A percentile compares a stretch with the other conserved stretches of the same genome.
phyloP scores from a whole-genome alignment of 1,284 basidiomycete species.

The Thelephora terrestris region DNA sequence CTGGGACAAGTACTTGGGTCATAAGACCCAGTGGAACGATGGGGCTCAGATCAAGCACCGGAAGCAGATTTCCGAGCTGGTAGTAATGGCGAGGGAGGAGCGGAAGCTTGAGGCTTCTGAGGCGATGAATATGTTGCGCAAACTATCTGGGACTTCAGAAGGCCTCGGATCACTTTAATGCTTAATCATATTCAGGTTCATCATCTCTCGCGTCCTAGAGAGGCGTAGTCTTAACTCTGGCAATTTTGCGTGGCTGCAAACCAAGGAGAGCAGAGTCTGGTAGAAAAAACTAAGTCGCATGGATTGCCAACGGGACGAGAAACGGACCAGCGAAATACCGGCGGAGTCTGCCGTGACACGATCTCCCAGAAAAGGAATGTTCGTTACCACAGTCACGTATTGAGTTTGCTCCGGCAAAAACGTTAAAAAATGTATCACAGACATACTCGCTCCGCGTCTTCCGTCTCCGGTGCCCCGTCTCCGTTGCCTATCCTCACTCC shows the following conservation, averaged over 20 bases:
- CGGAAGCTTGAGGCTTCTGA: constrained; percentile 21
- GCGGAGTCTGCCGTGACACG: too few relatives aligned
- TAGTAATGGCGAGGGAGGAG: constrained; percentile 22
- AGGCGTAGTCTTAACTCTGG: not conserved
- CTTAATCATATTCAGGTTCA: not conserved
- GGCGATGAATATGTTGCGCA: constrained; percentile 27
- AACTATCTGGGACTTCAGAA: constrained; percentile 14
- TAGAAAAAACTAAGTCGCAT: too few relatives aligned
- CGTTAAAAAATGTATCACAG: too few relatives aligned
- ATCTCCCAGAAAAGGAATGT: not conserved
- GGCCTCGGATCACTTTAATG: not conserved
- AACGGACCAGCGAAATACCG: too few relatives aligned
- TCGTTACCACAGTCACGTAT: not conserved
- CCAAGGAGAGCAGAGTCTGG: too few relatives aligned
- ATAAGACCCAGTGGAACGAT: constrained; percentile 41
- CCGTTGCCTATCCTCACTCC: constrained; percentile 16
- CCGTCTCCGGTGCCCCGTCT: too few relatives aligned
- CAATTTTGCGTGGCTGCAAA: not conserved
- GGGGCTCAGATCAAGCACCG: constrained; percentile 33
- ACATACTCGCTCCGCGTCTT: too few relatives aligned
- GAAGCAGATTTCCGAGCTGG: constrained; percentile 25
- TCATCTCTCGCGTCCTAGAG: not conserved
- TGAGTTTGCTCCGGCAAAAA: not conserved
- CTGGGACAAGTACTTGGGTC: constrained; percentile 41
- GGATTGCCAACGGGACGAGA: too few relatives aligned